These are phyloP conservation scores for Lanzia echinophila DNA, from an alignment of 2,329 filamentous ascomycete species.

Conservation along the genomic window DNA sequence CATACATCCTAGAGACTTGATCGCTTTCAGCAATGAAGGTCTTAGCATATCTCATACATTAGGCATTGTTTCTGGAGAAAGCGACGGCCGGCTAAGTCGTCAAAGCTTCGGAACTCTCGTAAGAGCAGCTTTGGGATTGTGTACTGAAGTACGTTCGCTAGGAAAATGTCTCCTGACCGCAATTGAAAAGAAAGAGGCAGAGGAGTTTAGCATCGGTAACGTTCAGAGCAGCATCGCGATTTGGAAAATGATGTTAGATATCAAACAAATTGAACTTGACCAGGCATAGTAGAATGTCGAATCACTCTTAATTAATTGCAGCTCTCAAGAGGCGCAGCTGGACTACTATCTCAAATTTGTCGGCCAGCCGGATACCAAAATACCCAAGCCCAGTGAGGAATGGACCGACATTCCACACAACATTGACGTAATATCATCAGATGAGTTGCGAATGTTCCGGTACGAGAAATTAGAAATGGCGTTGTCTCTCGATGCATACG, in stretches of 20 bases:
- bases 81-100: too few species aligned
- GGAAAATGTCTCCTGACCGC: too few species aligned
- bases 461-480: not conserved
- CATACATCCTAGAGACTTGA: too few species aligned
- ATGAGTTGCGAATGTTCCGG: not conserved
- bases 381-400: not conserved
- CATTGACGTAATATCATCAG: not conserved
- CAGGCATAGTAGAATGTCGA: not conserved
- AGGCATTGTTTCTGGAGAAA: too few species aligned
- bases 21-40: too few species aligned
- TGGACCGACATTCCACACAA: not conserved
- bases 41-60: too few species aligned
- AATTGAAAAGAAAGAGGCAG: too few species aligned
- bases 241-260: constrained; percentile 1
- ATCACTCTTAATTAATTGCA: not conserved
- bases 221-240: not conserved
- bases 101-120: too few species aligned
- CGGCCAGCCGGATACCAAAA: not conserved
- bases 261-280: not conserved
- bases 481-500: not conserved
- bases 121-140: too few species aligned
- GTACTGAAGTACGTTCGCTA: too few species aligned
- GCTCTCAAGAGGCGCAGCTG: not conserved
- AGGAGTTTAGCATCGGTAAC: not conserved
- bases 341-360: not conserved